Evolutionary conservation across 75 land plant species (phyloP).

Genomic region (Gnetum montanum): DNA sequence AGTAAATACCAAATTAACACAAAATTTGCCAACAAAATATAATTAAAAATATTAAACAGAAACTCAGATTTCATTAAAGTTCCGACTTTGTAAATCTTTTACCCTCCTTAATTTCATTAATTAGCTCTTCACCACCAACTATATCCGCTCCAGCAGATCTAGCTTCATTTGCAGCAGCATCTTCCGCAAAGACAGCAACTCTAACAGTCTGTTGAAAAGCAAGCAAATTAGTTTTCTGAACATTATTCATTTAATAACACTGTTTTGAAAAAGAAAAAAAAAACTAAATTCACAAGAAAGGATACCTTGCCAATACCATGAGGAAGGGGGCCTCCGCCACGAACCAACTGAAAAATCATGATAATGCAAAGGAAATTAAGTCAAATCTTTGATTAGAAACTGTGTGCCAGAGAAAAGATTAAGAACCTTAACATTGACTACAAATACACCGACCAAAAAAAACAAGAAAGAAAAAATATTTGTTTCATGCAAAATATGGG

Average conservation of each 20-base stretch:
- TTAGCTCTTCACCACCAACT: slow-evolving; percentile 81
- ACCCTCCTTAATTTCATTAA: slow-evolving; percentile 60
- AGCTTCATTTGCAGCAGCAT: slow-evolving; percentile 82
- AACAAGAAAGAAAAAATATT: no score
- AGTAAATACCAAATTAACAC: neutral
- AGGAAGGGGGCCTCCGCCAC: slow-evolving; percentile 67
- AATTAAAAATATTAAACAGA: neutral
- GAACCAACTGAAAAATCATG: slow-evolving; percentile 67
- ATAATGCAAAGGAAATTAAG: neutral
- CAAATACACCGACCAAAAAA: neutral
- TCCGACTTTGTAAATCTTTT: slow-evolving; percentile 6
- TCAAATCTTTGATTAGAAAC: no score
- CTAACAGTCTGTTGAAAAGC: slow-evolving; percentile 47
- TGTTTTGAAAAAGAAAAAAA: no score
- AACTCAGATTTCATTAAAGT: neutral
- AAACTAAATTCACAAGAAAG: neutral
- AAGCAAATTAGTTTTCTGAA: neutral
- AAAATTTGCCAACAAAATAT: neutral
- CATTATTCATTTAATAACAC: neutral
- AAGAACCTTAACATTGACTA: neutral
- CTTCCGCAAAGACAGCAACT: slow-evolving; percentile 96
- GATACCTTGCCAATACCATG: slow-evolving; percentile 88
- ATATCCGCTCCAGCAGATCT: slow-evolving; percentile 88
- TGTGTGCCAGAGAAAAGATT: no score
- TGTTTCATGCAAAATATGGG: no score